Conservation (phyloP, 2,329 filamentous ascomycete genomes). For the Teratosphaeria nubilosa region DNA sequence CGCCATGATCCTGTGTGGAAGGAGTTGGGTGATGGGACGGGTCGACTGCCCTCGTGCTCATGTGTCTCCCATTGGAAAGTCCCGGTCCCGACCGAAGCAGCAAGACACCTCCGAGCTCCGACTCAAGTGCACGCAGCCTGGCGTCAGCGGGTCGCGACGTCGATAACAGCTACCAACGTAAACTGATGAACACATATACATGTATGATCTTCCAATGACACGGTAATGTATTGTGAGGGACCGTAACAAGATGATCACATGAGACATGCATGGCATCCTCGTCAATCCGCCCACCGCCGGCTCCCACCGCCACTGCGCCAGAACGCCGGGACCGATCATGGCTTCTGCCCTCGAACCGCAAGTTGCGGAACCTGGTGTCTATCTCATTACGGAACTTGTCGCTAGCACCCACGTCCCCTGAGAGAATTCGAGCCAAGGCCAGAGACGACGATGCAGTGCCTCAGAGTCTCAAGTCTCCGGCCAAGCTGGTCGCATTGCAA, state of each 20-base stretch:
- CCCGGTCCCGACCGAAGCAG: background rate
- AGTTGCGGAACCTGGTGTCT: constrained; percentile 75
- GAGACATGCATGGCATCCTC: constrained; percentile 13
- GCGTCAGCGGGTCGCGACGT: background rate
- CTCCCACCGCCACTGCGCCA: background rate
- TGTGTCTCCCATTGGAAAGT: background rate
- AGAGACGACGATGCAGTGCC: constrained; percentile 69
- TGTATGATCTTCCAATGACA: background rate
- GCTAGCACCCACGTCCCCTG: constrained; percentile 45
- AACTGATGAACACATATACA: background rate
- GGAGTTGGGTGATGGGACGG: background rate
- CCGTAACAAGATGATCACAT: background rate
- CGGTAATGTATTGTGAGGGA: background rate
- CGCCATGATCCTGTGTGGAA: background rate
- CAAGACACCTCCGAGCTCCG: background rate
- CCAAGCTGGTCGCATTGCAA: constrained; percentile 50
- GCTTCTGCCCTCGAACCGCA: constrained; percentile 58
- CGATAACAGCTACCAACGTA: too few species aligned
- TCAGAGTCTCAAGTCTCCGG: constrained; percentile 54
- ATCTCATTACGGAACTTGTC: constrained; percentile 79
- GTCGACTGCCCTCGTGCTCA: background rate
- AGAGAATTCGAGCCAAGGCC: constrained; percentile 45
- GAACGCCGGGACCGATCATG: constrained; percentile 35
- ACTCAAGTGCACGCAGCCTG: background rate
- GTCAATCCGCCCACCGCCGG: constrained; percentile 1